phyloP scores from a whole-genome alignment of 495 filamentous ascomycete genomes.

The Aspergillus mulundensis region DNA sequence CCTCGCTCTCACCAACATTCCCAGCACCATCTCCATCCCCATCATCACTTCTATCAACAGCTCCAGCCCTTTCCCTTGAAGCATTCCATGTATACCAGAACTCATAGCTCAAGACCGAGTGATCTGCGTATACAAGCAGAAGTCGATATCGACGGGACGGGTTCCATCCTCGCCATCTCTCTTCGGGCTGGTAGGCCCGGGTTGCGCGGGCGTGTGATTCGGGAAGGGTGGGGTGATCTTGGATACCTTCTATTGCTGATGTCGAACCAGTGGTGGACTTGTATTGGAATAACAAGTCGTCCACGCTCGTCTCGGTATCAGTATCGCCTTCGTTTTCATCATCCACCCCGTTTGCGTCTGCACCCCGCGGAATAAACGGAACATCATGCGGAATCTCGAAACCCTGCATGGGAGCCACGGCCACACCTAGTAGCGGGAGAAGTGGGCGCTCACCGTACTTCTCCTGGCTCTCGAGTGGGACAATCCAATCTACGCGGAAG shows the following conservation, averaged over 20 bases:
- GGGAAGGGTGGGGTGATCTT: slow-evolving; percentile 25
- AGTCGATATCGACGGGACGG: slow-evolving; percentile 59
- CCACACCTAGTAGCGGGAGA: slow-evolving; percentile 50
- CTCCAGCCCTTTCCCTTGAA: background rate
- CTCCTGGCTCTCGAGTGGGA: slow-evolving; percentile 51
- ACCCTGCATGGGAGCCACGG: slow-evolving; percentile 61
- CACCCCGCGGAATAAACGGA: slow-evolving; percentile 29
- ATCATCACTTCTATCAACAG: background rate
- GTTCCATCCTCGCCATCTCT: slow-evolving; percentile 38
- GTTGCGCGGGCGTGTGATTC: slow-evolving; percentile 40
- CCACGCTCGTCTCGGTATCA: slow-evolving; percentile 18
- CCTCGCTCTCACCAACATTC: background rate
- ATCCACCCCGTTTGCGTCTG: slow-evolving; percentile 12
- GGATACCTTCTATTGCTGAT: background rate
- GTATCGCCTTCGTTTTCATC: background rate
- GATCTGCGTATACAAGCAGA: slow-evolving; percentile 71
- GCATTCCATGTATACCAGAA: slow-evolving; percentile 48
- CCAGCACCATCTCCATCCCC: too few relatives aligned
- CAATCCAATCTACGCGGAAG: slow-evolving; percentile 54
- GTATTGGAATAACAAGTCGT: background rate
- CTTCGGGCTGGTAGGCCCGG: slow-evolving; percentile 32
- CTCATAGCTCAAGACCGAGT: slow-evolving; percentile 79
- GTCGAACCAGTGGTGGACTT: background rate
- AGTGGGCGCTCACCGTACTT: slow-evolving; percentile 36
- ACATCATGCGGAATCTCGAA: slow-evolving; percentile 41